Percentiles rank a stretch among this genome's conserved stretches.
Evolutionary conservation across 148 eudicot species (phyloP).

Genomic region (Diospyros kaki): DNA sequence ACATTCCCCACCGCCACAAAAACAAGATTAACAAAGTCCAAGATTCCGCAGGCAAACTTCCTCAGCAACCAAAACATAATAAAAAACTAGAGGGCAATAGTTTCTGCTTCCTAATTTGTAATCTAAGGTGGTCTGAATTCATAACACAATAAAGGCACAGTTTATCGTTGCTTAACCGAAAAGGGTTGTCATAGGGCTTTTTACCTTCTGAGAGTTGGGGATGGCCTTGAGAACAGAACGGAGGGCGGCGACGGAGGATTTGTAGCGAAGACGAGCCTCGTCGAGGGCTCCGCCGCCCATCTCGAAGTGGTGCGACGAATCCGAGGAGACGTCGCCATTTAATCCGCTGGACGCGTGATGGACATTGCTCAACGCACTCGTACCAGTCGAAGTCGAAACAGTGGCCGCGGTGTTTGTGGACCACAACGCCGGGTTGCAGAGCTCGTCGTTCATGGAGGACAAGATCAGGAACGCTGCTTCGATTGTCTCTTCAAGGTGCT

Average conservation of each 20-base stretch:
- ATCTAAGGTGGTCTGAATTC: too few species aligned
- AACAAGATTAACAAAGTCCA: not conserved
- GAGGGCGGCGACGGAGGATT: constrained; percentile 61
- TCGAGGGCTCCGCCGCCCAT: constrained; percentile 88
- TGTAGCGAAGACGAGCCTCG: constrained; percentile 70
- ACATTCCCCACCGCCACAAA: not conserved
- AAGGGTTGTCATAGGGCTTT: not conserved
- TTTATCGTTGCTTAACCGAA: not conserved
- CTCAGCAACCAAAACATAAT: not conserved
- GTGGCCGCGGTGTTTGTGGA: constrained; percentile 30
- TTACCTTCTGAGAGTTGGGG: constrained; percentile 56
- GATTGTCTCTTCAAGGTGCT: constrained; percentile 74
- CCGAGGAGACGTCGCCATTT: constrained; percentile 48
- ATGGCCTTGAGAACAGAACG: constrained; percentile 62
- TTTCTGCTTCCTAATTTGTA: too few species aligned
- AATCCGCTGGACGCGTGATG: constrained; percentile 22
- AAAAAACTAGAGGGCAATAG: too few species aligned
- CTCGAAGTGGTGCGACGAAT: constrained; percentile 48
- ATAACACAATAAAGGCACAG: not conserved
- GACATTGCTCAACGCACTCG: constrained; percentile 12
- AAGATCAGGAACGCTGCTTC: constrained; percentile 74
- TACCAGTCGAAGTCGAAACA: not conserved
- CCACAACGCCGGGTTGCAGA: constrained; percentile 82
- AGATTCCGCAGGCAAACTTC: not conserved
- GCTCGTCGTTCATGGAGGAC: constrained; percentile 93